Base-by-base conservation (phyloP, 2,329 filamentous ascomycete species). In the Talaromyces sp. region DNA sequence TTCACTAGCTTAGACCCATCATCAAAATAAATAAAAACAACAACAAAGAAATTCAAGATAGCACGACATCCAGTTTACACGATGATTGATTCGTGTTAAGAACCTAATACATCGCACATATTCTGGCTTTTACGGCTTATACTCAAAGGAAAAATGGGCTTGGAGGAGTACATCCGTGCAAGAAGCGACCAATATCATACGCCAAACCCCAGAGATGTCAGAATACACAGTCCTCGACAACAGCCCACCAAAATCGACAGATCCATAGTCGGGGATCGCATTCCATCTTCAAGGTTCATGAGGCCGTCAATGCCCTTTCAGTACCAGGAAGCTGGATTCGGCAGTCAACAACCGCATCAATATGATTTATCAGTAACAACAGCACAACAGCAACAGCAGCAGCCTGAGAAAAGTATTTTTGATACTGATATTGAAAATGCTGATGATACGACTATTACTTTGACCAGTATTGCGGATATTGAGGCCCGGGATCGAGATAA, bases 361-460 rank as follows among this genome's bases (percentile, higher is more conserved):
- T 41, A 58, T 39, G 66, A 61, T 24, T 57, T 64, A 16, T n/a
- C 56, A 52, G 7, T 45, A 37, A 41, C 24, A 11, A 27, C 56
- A 59, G 60, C 62, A 35, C 67, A 69, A 45, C 68, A 69, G 60
- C 66, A 56, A 59, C 63, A 50, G 19, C 45, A 8, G 10, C 47
- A 9, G 5, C 47, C 47, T 8, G 70, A 72, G 33, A 70, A 70
- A 37, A 77, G 79, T 66, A 70, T 74, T 66, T 80, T 80, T 67
- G 78, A 80, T 66, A 80, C 78, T 5, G 78, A 80, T 67, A 76
- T 80, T 9, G 78, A 80, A 65, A 78, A 74, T 11, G 70, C 79
- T 10, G 78, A 80, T 70, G 78, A 80, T 67, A 80, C 78, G 3
- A 80, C 78, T 7, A 74, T 79, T 69, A 74, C 73, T 2, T 74